A percentile compares a stretch with the other conserved stretches of the same genome.
Conservation (phyloP, 805 yeast genomes). For the Metschnikowia shivogae region DNA sequence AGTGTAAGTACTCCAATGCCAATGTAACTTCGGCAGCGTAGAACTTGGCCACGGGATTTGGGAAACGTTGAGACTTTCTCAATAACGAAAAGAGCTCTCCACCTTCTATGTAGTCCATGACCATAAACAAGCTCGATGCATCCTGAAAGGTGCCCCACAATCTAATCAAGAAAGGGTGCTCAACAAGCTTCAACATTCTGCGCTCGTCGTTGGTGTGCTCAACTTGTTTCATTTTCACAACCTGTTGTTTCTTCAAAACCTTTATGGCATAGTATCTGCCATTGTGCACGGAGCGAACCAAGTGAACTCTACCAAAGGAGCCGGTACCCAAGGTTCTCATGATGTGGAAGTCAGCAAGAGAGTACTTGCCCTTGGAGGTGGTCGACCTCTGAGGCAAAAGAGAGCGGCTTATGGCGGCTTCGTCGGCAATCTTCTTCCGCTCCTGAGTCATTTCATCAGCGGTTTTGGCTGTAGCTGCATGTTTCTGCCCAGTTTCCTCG, state of each 20-base stretch:
- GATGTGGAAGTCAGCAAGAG: constrained; percentile 52
- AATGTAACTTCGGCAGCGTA: constrained; percentile 60
- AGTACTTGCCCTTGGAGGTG: constrained; percentile 51
- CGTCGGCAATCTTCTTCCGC: constrained; percentile 8
- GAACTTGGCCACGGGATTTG: constrained; percentile 60
- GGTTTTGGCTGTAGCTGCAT: constrained; percentile 2
- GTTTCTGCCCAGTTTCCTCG: background rate
- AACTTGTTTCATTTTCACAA: constrained; percentile 58
- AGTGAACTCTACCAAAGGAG: constrained; percentile 57
- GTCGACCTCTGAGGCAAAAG: constrained; percentile 19
- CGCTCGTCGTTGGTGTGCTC: constrained; percentile 64
- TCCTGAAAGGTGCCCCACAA: constrained; percentile 71
- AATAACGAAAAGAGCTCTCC: constrained; percentile 56
- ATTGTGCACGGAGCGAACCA: constrained; percentile 55
- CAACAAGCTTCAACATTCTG: constrained; percentile 53
- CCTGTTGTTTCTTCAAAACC: constrained; percentile 53
- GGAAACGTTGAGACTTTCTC: constrained; percentile 55
- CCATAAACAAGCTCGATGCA: constrained; percentile 53
- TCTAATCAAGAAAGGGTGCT: constrained; percentile 56
- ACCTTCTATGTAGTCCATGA: constrained; percentile 64
- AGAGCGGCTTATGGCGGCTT: constrained; percentile 16
- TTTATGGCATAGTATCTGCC: constrained; percentile 59
- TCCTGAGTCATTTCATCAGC: constrained; percentile 7
- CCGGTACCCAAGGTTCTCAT: constrained; percentile 59
- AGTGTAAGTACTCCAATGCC: constrained; percentile 56